Evolutionary conservation across 1,284 basidiomycete genomes (phyloP).

Genomic region (Phenoliferia sp.): DNA sequence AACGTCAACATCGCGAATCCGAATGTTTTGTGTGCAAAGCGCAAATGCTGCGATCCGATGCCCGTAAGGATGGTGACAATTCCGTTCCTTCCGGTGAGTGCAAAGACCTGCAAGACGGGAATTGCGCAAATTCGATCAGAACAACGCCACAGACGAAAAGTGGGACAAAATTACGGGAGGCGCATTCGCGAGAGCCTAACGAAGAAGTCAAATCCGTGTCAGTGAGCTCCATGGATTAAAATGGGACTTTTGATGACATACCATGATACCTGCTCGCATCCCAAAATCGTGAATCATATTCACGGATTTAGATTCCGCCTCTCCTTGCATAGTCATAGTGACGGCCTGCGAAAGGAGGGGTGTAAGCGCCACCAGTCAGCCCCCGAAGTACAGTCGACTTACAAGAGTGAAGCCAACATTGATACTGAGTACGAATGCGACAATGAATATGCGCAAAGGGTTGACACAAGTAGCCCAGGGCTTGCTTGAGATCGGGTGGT

Average conservation of each 20-base stretch:
- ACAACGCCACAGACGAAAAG: no score
- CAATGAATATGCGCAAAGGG: neutral
- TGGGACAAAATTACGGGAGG: no score
- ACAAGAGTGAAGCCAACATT: neutral
- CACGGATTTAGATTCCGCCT: neutral
- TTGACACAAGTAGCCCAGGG: neutral
- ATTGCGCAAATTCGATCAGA: no score
- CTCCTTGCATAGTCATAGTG: neutral
- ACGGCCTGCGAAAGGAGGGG: neutral
- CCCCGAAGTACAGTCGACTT: neutral
- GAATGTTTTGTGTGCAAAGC: constrained; percentile 4
- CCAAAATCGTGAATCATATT: neutral
- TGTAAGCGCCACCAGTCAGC: neutral
- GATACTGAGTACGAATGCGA: neutral
- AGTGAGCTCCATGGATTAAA: neutral
- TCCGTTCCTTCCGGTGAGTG: constrained; percentile 18
- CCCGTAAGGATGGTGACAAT: constrained; percentile 27
- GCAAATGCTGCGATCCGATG: constrained; percentile 20
- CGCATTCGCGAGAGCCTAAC: neutral
- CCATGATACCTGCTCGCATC: no score
- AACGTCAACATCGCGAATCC: neutral
- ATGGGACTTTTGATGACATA: neutral
- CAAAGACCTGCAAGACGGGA: constrained; percentile 17
- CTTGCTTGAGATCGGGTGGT: neutral
- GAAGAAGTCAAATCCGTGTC: neutral